Percentiles rank a stretch among this genome's conserved stretches.
phyloP scores from a whole-genome alignment of 148 eudicot species.

The Euryodendron excelsum region DNA sequence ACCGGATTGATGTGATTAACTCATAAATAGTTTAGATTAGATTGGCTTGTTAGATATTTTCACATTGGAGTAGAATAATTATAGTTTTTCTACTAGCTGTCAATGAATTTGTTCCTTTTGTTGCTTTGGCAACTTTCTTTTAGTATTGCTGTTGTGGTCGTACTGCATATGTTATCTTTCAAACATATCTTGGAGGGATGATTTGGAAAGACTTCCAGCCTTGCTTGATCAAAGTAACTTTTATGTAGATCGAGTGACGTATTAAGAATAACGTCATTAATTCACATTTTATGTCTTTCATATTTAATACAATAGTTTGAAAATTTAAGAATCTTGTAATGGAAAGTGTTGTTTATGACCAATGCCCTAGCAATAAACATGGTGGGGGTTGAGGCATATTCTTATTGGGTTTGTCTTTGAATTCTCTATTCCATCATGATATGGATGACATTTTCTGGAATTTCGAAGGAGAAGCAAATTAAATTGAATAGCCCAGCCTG shows the following conservation, averaged over 20 bases:
- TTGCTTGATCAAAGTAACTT: constrained; percentile 3
- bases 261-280: not conserved
- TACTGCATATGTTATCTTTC: not conserved
- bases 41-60: not conserved
- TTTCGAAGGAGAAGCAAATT: too few relatives aligned
- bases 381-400: too few relatives aligned
- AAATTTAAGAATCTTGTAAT: not conserved
- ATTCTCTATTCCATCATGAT: too few relatives aligned
- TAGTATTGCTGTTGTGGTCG: not conserved
- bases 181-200: not conserved
- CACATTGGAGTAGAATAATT: not conserved
- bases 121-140: not conserved
- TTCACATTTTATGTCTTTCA: not conserved
- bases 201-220: not conserved
- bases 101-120: not conserved
- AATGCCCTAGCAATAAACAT: too few relatives aligned
- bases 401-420: too few relatives aligned
- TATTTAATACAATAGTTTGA: not conserved
- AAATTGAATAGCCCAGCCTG: too few relatives aligned
- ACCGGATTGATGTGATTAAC: not conserved
- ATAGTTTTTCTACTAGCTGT: not conserved
- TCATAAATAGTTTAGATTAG: not conserved
- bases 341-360: too few relatives aligned
- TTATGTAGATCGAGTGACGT: too few relatives aligned
- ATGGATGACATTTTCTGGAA: too few relatives aligned